Evolutionary conservation across 1,284 basidiomycete genomes (phyloP).

Genomic region (Chalciporus sp.): DNA sequence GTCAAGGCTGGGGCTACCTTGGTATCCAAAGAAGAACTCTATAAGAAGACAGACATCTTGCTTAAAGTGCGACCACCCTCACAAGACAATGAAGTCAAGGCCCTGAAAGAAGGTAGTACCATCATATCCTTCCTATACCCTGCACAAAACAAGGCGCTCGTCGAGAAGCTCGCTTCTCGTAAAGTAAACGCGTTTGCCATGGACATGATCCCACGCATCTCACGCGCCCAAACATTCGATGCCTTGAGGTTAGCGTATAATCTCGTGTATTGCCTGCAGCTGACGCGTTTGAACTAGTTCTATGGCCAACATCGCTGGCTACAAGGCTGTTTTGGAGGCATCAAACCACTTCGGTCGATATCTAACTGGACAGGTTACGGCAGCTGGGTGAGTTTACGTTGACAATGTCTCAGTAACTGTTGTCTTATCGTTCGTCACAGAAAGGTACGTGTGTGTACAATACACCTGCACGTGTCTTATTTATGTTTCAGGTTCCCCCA

Average conservation of each 20-base stretch:
- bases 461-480: conserved; percentile 20
- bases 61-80: conserved; percentile 81
- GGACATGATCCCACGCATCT: conserved; percentile 89
- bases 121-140: conserved; percentile 86
- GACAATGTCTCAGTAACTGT: conserved; percentile 2
- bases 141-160: conserved; percentile 72
- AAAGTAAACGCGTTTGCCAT: conserved; percentile 71
- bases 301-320: conserved; percentile 89
- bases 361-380: conserved; percentile 86
- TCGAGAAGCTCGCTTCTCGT: conserved; percentile 64
- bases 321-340: conserved; percentile 86
- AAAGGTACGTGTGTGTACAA: conserved; percentile 25
- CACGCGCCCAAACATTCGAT: conserved; percentile 84
- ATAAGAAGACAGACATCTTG: conserved; percentile 68
- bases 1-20: conserved; percentile 75
- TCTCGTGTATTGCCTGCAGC: not conserved
- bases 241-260: conserved; percentile 62
- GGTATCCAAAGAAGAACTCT: conserved; percentile 65
- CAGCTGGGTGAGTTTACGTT: conserved; percentile 64
- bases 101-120: conserved; percentile 71
- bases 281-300: conserved; percentile 50
- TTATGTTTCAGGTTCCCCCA: conserved; percentile 66
- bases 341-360: conserved; percentile 86
- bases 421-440: conserved; percentile 9
- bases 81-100: conserved; percentile 57